A percentile compares a stretch with the other conserved stretches of the same genome.
Evolutionary conservation across 768 basidiomycete species (phyloP).

Genomic region (Chalciporus chontae): DNA sequence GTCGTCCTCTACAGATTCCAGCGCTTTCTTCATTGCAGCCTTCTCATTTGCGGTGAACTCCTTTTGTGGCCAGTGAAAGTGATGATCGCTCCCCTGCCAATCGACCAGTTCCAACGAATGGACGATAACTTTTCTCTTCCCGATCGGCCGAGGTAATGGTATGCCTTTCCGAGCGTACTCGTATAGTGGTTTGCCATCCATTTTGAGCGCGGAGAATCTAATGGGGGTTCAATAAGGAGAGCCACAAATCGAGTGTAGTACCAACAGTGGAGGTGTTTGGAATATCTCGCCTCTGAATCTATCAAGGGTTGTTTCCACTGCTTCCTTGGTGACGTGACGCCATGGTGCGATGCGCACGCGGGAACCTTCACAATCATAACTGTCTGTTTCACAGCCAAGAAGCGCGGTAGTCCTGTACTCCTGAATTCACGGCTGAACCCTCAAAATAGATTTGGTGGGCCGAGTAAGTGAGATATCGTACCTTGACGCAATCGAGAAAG

Average conservation of each 20-base stretch:
- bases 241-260: not conserved
- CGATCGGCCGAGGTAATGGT: slow-evolving; percentile 93
- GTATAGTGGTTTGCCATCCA: slow-evolving; percentile 94
- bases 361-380: slow-evolving; percentile 88
- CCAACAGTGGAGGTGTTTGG: slow-evolving; percentile 90
- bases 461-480: slow-evolving; percentile 44
- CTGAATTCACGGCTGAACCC: slow-evolving; percentile 38
- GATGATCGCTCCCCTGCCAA: slow-evolving; percentile 77
- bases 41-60: slow-evolving; percentile 66
- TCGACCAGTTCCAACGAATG: slow-evolving; percentile 74
- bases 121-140: slow-evolving; percentile 77
- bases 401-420: slow-evolving; percentile 90
- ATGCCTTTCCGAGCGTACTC: slow-evolving; percentile 92
- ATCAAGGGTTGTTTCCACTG: slow-evolving; percentile 64
- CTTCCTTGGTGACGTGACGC: slow-evolving; percentile 78
- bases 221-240: slow-evolving; percentile 5
- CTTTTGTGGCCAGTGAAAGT: slow-evolving; percentile 73
- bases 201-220: slow-evolving; percentile 97
- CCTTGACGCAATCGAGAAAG: slow-evolving; percentile 90
- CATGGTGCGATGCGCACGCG: slow-evolving; percentile 74
- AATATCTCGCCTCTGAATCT: slow-evolving; percentile 83
- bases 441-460: slow-evolving; percentile 3
- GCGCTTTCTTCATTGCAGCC: slow-evolving; percentile 61
- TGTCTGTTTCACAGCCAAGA: slow-evolving; percentile 91
- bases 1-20: slow-evolving; percentile 46